Percentiles rank a stretch among this genome's conserved stretches.
phyloP scores from a whole-genome alignment of 2,329 filamentous ascomycete species.

The Diatrype stigma region DNA sequence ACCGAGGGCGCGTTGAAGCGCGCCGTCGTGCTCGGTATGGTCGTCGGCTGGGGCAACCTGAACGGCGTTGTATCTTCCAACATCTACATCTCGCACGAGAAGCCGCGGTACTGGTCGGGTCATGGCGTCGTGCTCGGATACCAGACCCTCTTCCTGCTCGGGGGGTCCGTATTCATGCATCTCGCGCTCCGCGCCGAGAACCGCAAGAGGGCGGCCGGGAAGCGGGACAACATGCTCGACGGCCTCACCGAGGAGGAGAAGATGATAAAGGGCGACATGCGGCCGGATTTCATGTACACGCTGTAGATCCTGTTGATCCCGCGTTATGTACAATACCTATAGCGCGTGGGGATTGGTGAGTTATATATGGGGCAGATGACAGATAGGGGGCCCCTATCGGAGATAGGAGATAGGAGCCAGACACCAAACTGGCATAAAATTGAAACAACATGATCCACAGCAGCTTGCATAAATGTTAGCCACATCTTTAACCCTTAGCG shows the following conservation, averaged over 20 bases:
- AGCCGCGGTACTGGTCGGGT: constrained; percentile 45
- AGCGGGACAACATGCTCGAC: constrained; percentile 3
- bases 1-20: constrained; percentile 56
- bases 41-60: constrained; percentile 47
- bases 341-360: too few species aligned
- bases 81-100: constrained; percentile 44
- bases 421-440: too few species aligned
- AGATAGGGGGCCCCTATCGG: too few species aligned
- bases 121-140: constrained; percentile 42
- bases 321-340: too few species aligned
- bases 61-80: constrained; percentile 48
- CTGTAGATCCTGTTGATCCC: neutral
- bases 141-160: constrained; percentile 5
- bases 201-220: neutral
- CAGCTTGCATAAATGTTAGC: too few species aligned
- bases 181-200: constrained; percentile 5
- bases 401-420: too few species aligned
- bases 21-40: constrained; percentile 47
- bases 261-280: constrained; percentile 4
- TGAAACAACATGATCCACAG: too few species aligned
- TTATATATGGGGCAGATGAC: too few species aligned
- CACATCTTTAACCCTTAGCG: too few species aligned
- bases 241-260: constrained; percentile 7
- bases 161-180: constrained; percentile 7
- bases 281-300: constrained; percentile 8